Conservation (phyloP, 2,329 filamentous ascomycete species). For the Fonsecaea pugnacius region DNA sequence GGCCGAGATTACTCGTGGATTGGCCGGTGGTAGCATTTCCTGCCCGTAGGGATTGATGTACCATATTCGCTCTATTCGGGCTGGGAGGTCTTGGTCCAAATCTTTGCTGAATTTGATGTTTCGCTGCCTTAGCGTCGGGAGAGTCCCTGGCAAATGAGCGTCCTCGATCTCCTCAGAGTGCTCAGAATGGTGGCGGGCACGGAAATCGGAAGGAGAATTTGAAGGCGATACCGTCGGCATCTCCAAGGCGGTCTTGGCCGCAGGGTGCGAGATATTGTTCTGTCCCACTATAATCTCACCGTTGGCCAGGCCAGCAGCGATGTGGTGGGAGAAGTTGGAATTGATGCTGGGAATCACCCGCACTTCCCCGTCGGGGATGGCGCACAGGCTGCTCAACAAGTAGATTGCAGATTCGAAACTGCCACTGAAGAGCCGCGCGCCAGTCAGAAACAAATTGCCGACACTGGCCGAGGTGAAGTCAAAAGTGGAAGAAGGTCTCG, state of each 20-base stretch:
- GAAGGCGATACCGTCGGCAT: slow-evolving; percentile 41
- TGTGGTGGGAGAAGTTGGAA: slow-evolving; percentile 94
- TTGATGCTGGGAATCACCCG: slow-evolving; percentile 88
- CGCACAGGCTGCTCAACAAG: slow-evolving; percentile 81
- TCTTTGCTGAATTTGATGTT: slow-evolving; percentile 86
- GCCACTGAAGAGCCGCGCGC: slow-evolving; percentile 85
- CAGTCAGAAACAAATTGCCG: slow-evolving; percentile 80
- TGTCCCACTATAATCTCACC: slow-evolving; percentile 83
- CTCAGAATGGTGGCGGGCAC: slow-evolving; percentile 33
- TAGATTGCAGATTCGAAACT: slow-evolving; percentile 93
- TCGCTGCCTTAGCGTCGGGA: slow-evolving; percentile 77
- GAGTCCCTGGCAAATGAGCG: slow-evolving; percentile 62
- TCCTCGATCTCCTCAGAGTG: slow-evolving; percentile 47
- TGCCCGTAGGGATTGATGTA: slow-evolving; percentile 99
- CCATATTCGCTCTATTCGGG: slow-evolving; percentile 82
- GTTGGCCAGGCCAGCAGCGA: slow-evolving; percentile 78
- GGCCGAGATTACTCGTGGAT: slow-evolving; percentile 75
- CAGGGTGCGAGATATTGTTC: slow-evolving; percentile 88
- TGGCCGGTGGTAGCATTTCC: slow-evolving; percentile 83
- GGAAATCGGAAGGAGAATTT: slow-evolving; percentile 40
- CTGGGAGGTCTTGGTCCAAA: slow-evolving; percentile 77
- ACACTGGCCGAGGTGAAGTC: slow-evolving; percentile 77
- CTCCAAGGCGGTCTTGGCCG: slow-evolving; percentile 39
- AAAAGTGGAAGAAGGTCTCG: slow-evolving; percentile 71
- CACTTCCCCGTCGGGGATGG: slow-evolving; percentile 72